Evolutionary conservation across 495 filamentous ascomycete genomes (phyloP).

Genomic region (Xylaria scruposa): DNA sequence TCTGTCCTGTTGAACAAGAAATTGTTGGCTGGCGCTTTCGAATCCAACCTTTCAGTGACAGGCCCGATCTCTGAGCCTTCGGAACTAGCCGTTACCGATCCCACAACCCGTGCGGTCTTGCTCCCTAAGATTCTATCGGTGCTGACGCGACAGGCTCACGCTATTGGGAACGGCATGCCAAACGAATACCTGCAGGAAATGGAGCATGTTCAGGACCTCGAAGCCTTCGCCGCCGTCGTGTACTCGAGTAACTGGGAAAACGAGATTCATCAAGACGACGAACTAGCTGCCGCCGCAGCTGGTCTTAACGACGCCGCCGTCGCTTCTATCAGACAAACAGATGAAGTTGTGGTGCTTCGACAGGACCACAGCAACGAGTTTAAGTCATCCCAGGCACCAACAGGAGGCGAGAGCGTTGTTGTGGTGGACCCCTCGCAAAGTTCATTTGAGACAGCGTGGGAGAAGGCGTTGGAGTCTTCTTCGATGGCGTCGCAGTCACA

Average conservation of each 20-base stretch:
- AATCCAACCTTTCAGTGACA: constrained; percentile 50
- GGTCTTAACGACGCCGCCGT: constrained; percentile 21
- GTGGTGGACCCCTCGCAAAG: constrained; percentile 52
- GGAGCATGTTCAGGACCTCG: constrained; percentile 84
- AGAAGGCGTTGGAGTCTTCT: constrained; percentile 51
- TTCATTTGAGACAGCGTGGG: constrained; percentile 72
- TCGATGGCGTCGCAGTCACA: constrained; percentile 15
- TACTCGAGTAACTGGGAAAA: constrained; percentile 88
- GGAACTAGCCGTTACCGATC: constrained; percentile 43
- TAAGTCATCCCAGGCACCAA: constrained; percentile 26
- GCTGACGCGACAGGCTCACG: constrained; percentile 85
- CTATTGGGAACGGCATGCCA: constrained; percentile 80
- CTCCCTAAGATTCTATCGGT: constrained; percentile 88
- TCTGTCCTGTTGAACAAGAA: constrained; percentile 79
- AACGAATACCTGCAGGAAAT: constrained; percentile 90
- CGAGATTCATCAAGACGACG: constrained; percentile 64
- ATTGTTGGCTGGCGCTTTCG: constrained; percentile 78
- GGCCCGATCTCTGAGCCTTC: constrained; percentile 29
- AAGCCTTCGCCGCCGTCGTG: constrained; percentile 91
- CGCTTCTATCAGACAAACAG: constrained; percentile 11
- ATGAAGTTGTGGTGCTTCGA: constrained; percentile 20
- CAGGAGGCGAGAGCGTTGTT: constrained; percentile 52
- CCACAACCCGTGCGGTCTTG: constrained; percentile 67
- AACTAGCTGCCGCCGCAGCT: constrained; percentile 34
- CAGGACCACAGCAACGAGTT: constrained; percentile 21